These are phyloP conservation scores for Brassica rapa DNA, from an alignment of 345 rosid genomes.

Conservation along the genomic window DNA sequence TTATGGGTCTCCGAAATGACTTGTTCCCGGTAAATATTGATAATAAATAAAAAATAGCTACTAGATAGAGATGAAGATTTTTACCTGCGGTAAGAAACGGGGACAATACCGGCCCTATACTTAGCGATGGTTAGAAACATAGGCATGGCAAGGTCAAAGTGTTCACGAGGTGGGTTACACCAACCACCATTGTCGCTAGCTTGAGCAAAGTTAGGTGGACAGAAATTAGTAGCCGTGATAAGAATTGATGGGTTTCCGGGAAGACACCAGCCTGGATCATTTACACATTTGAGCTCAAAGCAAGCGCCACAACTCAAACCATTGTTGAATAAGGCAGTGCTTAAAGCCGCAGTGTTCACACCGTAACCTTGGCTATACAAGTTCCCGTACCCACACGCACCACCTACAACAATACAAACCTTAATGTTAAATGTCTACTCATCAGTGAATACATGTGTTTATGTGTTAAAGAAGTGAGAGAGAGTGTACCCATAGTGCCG, in stretches of 20 bases:
- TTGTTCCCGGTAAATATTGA: too few species aligned
- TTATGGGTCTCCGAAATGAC: too few species aligned
- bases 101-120: conserved; percentile 74
- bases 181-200: conserved; percentile 70
- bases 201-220: conserved; percentile 63
- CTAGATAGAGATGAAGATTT: neutral
- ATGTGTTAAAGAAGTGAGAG: neutral
- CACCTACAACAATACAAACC: conserved; percentile 44
- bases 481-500: conserved; percentile 79
- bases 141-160: conserved; percentile 78
- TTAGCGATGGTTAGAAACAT: conserved; percentile 65
- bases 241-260: conserved; percentile 60
- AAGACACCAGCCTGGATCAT: conserved; percentile 64
- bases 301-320: conserved; percentile 70
- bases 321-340: conserved; percentile 73
- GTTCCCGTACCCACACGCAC: conserved; percentile 78
- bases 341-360: conserved; percentile 70
- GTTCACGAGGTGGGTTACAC: conserved; percentile 78
- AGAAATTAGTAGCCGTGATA: conserved; percentile 65
- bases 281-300: conserved; percentile 59
- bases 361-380: conserved; percentile 73
- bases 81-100: conserved; percentile 75
- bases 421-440: neutral
- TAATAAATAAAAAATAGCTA: too few species aligned
- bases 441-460: neutral